phyloP scores from a whole-genome alignment of 1,284 basidiomycete species.

The Malassezia nana region DNA sequence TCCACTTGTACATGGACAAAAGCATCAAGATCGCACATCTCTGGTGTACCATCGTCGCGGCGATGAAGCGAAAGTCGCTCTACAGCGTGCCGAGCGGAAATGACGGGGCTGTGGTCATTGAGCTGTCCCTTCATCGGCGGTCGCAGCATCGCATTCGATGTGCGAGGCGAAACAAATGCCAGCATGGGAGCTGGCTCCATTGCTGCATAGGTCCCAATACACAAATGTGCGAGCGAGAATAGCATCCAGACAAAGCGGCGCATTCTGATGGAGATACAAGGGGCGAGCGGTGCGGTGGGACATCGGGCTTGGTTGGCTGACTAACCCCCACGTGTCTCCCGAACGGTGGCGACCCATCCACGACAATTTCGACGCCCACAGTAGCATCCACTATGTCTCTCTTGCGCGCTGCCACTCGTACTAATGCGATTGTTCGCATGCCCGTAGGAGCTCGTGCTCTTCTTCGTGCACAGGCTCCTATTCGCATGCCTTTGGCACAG shows the following conservation, averaged over 20 bases:
- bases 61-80: constrained; percentile 10
- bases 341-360: neutral
- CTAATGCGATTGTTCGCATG: neutral
- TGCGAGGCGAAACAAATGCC: constrained; percentile 10
- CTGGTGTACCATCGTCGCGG: constrained; percentile 1
- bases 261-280: constrained; percentile 2
- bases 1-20: constrained; percentile 13
- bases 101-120: neutral
- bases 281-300: neutral
- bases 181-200: constrained; percentile 1
- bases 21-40: constrained; percentile 11
- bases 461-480: neutral
- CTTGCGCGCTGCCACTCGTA: constrained; percentile 9
- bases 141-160: constrained; percentile 1
- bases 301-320: constrained; percentile 3
- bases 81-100: constrained; percentile 5
- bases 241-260: constrained; percentile 1
- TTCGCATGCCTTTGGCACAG: neutral
- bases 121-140: neutral
- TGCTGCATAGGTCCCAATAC: neutral
- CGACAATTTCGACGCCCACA: neutral
- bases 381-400: constrained; percentile 7
- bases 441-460: neutral
- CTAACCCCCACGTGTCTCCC: constrained; percentile 9
- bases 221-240: constrained; percentile 1